Evolutionary conservation across 73 alveolate species (phyloP), one percentile per base, ranked within the genome.

Genomic region (Blepharisma stoltei): DNA sequence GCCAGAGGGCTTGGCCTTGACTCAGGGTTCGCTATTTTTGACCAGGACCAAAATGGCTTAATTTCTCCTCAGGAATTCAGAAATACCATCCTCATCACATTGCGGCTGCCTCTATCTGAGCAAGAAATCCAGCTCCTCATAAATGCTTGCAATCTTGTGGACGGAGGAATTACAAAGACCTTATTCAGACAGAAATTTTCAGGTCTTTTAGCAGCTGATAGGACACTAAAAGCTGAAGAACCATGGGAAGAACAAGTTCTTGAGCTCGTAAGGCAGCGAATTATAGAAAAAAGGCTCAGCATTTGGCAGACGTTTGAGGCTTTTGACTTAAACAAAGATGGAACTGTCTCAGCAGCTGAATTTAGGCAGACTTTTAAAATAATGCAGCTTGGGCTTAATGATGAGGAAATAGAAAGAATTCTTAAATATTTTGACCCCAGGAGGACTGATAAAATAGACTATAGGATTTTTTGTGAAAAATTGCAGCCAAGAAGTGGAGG

Each of bases 21-120:
- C 53, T 76, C 87, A 37, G 86, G 81, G 9, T 81, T 81, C 18
- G 75, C 47, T 54, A 54, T 81, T 9, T 81, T 81, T 55, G 89
- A 81, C 54, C 70, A 55, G 49, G 89, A 81, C 65, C 43, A 77
- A 54, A 88, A 81, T 54, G 71, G 76, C 27, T 37, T 77, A 9
- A 78, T 77, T 14, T 37, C 80, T 0, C 69, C 46, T 14, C 86
- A 81, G 25, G 89, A 81, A 49, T 81, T 81, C 65, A 60, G 75
- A 20, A 78, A 81, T 77, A 44, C 79, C 18, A 11, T 69, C 25
- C 43, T 69, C 14, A 69, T 69, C 11, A 69, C 79, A 1, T 25
- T 69, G 14, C 20, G 79, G 41, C 23, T 69, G 20, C 55, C 55
- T 69, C 32, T 69, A 44, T 18, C 54, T 20, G 79, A 69, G 5